Evolutionary conservation across 306 rosid genomes (phyloP).

Genomic region (Lagenaria siceraria): DNA sequence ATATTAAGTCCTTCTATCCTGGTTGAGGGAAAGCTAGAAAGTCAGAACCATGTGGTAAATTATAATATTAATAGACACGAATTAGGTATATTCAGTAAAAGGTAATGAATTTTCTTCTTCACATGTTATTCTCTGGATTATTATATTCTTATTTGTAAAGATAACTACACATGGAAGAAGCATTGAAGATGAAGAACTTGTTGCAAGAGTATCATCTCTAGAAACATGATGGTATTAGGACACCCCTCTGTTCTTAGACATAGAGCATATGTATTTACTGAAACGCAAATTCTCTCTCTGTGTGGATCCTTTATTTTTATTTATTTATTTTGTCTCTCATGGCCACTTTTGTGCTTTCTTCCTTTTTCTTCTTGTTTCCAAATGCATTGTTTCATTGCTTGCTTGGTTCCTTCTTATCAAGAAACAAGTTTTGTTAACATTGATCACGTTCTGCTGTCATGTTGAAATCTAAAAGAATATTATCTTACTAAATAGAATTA

Average conservation of each 20-base stretch:
- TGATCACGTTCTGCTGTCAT: conserved; percentile 35
- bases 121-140: background rate
- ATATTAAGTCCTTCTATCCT: conserved; percentile 70
- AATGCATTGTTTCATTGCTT: conserved; percentile 87
- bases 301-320: background rate
- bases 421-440: conserved; percentile 95
- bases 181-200: conserved; percentile 86
- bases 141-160: conserved; percentile 27
- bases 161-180: conserved; percentile 89
- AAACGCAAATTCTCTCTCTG: conserved; percentile 26
- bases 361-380: conserved; percentile 7
- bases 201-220: conserved; percentile 78
- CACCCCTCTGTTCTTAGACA: no score
- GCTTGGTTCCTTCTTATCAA: conserved; percentile 99
- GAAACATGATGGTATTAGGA: no score
- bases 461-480: background rate
- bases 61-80: conserved; percentile 85
- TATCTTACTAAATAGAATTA: background rate
- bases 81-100: conserved; percentile 44
- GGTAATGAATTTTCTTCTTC: background rate
- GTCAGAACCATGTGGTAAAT: conserved; percentile 67
- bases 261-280: no score
- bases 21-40: conserved; percentile 97
- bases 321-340: background rate
- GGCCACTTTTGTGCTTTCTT: background rate